Evolutionary conservation across 306 rosid genomes (phyloP).

Genomic region (Citrullus colocynthis): DNA sequence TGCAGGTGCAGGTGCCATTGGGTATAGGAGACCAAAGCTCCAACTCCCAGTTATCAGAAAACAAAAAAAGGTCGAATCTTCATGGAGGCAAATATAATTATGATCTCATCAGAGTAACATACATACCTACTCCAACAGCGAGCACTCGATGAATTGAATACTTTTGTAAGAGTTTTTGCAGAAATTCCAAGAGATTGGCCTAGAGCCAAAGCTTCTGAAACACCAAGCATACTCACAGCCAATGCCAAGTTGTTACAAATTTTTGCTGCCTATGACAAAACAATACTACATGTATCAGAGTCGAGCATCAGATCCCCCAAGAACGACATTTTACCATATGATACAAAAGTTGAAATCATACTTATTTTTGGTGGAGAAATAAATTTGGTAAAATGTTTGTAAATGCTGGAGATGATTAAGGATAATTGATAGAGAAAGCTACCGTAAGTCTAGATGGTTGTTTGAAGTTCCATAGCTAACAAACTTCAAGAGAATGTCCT

Average conservation of each 20-base stretch:
- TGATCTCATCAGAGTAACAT: conserved; percentile 4
- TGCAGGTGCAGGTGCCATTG: too few species aligned
- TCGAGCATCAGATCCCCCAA: background rate
- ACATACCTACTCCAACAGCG: conserved; percentile 96
- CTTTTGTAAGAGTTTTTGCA: conserved; percentile 58
- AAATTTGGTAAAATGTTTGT: background rate
- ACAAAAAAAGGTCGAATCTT: background rate
- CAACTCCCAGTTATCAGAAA: too few species aligned
- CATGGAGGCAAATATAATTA: background rate
- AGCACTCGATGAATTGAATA: conserved; percentile 87
- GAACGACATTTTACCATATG: background rate
- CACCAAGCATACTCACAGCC: conserved; percentile 93
- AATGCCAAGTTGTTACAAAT: conserved; percentile 86
- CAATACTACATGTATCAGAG: conserved; percentile 5
- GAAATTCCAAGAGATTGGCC: conserved; percentile 84
- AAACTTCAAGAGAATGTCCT: background rate
- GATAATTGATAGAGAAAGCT: background rate
- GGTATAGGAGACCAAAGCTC: too few species aligned
- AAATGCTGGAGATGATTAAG: background rate
- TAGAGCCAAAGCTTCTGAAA: conserved; percentile 87
- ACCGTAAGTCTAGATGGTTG: background rate
- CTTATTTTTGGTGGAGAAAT: background rate
- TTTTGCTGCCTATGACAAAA: conserved; percentile 68
- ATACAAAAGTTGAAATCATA: background rate
- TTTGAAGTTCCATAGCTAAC: background rate